These are phyloP conservation scores for Clarireedia sp. DNA, from an alignment of 2,329 filamentous ascomycete species.

Conservation along the genomic window DNA sequence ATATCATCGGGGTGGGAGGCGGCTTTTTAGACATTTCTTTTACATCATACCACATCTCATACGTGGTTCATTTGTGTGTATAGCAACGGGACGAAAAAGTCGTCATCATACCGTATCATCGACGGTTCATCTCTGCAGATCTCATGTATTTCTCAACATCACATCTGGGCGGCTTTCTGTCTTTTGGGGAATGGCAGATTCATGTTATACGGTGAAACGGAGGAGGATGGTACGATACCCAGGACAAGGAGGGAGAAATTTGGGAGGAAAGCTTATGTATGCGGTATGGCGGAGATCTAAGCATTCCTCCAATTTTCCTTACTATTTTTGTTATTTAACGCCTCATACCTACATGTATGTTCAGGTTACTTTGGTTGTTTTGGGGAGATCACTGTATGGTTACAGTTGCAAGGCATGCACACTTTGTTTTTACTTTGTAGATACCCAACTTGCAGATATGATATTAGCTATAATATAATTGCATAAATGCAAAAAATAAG, in stretches of 20 bases:
- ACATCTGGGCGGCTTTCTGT: not conserved
- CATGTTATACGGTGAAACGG: not conserved
- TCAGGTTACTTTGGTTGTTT: not conserved
- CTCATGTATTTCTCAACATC: not conserved
- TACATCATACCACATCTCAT: not conserved
- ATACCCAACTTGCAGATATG: not conserved
- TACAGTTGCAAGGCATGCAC: not conserved
- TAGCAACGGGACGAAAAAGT: not conserved
- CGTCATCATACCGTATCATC: not conserved
- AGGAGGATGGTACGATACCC: not conserved
- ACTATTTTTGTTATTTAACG: not conserved
- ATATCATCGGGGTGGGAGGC: not conserved
- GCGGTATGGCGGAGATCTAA: not conserved
- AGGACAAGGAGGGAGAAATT: not conserved
- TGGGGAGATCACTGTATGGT: not conserved
- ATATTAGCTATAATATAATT: not conserved
- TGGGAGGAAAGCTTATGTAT: not conserved
- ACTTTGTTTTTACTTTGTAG: not conserved
- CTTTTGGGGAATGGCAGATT: not conserved
- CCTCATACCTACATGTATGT: not conserved
- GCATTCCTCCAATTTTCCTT: not conserved
- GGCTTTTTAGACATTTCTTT: not conserved
- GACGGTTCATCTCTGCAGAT: not conserved
- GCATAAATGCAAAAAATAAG: not conserved
- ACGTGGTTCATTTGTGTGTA: not conserved